These are phyloP conservation scores for Hypericum perforatum DNA, from an alignment of 345 rosid species.

Conservation along the genomic window DNA sequence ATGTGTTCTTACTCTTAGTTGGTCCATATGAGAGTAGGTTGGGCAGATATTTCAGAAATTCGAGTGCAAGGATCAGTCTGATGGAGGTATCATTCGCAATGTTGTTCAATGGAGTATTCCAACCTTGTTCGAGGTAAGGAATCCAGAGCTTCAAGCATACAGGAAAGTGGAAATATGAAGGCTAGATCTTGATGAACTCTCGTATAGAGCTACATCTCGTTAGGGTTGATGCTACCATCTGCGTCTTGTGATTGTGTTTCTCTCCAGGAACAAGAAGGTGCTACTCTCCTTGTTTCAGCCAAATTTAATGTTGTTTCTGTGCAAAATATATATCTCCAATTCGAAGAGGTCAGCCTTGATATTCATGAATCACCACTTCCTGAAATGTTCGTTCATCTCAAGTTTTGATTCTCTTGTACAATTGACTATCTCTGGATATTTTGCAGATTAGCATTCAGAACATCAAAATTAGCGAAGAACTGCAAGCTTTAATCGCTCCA, in stretches of 20 bases:
- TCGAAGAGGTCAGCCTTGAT: constrained; percentile 70
- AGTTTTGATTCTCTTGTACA: background rate
- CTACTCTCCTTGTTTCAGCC: constrained; percentile 82
- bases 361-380: constrained; percentile 9
- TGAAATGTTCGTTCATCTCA: background rate
- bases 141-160: too few species aligned
- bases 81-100: constrained; percentile 60
- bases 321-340: constrained; percentile 74
- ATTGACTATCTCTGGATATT: background rate
- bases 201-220: too few species aligned
- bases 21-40: constrained; percentile 32
- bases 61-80: constrained; percentile 44
- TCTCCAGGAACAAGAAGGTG: constrained; percentile 78
- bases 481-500: constrained; percentile 80
- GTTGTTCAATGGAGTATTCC: constrained; percentile 86
- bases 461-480: constrained; percentile 60
- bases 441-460: constrained; percentile 68
- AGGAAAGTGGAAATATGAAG: too few species aligned
- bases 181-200: too few species aligned
- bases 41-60: constrained; percentile 85
- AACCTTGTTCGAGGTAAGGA: constrained; percentile 54
- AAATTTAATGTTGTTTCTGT: constrained; percentile 60
- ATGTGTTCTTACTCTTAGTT: constrained; percentile 1
- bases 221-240: too few species aligned
- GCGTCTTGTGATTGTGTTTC: background rate